Percentiles rank a stretch among this genome's conserved stretches.
These are phyloP conservation scores for Carex parvula DNA, from an alignment of 176 grass and related monocot species.

Conservation along the genomic window DNA sequence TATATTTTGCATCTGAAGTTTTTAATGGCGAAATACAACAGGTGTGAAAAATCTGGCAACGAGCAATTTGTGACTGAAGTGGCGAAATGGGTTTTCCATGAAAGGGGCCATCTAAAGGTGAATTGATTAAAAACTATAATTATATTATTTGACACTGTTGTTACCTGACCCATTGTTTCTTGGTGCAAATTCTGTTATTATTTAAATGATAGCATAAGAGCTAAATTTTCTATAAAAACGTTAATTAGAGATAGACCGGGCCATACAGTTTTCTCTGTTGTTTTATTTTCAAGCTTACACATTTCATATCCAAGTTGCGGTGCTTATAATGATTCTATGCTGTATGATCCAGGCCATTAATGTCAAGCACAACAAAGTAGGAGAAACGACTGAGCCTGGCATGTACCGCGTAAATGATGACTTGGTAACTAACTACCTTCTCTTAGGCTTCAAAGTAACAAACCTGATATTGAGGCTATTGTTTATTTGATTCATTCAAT, in stretches of 20 bases:
- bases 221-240: not conserved
- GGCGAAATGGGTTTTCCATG: conserved; percentile 98
- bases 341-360: conserved; percentile 53
- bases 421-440: conserved; percentile 61
- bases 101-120: conserved; percentile 98
- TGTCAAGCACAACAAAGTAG: conserved; percentile 78
- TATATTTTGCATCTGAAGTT: not conserved
- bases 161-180: not conserved
- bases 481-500: conserved; percentile 8
- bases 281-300: not conserved
- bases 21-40: conserved; percentile 32
- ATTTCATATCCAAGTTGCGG: not conserved
- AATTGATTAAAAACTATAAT: not conserved
- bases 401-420: conserved; percentile 98
- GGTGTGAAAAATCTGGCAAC: conserved; percentile 74
- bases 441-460: not conserved
- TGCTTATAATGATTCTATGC: not conserved
- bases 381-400: conserved; percentile 77
- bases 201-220: not conserved
- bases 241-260: not conserved
- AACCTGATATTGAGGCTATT: conserved; percentile 6
- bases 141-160: not conserved
- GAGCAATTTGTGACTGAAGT: conserved; percentile 93
- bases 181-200: not conserved
- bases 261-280: not conserved